phyloP scores from a whole-genome alignment of 2,329 filamentous ascomycete species.

The Cytospora schulzeri region DNA sequence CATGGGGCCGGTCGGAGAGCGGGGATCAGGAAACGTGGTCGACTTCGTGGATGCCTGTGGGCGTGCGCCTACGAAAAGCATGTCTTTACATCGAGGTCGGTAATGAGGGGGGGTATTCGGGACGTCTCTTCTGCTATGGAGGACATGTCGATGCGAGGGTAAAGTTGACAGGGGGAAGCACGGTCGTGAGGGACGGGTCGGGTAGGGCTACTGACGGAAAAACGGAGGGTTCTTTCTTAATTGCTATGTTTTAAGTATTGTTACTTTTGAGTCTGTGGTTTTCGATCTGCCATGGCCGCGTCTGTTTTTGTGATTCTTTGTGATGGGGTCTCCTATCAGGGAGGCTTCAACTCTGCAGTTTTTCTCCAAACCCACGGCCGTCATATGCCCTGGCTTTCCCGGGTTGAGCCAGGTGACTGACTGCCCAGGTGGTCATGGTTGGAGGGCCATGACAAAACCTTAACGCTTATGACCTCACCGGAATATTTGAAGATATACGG shows the following conservation, averaged over 20 bases:
- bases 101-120: slow-evolving; percentile 8
- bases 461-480: slow-evolving; percentile 3
- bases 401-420: neutral
- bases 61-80: slow-evolving; percentile 12
- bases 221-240: slow-evolving; percentile 20
- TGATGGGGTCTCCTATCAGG: slow-evolving; percentile 3
- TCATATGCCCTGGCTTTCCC: neutral
- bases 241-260: slow-evolving; percentile 27
- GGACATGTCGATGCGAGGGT: slow-evolving; percentile 16
- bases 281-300: slow-evolving; percentile 19
- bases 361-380: slow-evolving; percentile 1
- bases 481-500: slow-evolving; percentile 13
- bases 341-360: slow-evolving; percentile 1
- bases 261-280: slow-evolving; percentile 25
- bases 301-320: slow-evolving; percentile 21
- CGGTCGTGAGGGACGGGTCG: slow-evolving; percentile 19
- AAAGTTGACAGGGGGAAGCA: slow-evolving; percentile 10
- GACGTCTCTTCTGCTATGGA: slow-evolving; percentile 1
- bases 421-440: neutral
- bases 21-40: slow-evolving; percentile 13
- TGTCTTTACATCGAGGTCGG: slow-evolving; percentile 24
- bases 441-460: slow-evolving; percentile 10
- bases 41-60: slow-evolving; percentile 13
- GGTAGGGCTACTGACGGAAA: slow-evolving; percentile 16
- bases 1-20: slow-evolving; percentile 1